Evolutionary conservation across 805 yeast genomes (phyloP).

Genomic region (Lipomyces oligophaga): DNA sequence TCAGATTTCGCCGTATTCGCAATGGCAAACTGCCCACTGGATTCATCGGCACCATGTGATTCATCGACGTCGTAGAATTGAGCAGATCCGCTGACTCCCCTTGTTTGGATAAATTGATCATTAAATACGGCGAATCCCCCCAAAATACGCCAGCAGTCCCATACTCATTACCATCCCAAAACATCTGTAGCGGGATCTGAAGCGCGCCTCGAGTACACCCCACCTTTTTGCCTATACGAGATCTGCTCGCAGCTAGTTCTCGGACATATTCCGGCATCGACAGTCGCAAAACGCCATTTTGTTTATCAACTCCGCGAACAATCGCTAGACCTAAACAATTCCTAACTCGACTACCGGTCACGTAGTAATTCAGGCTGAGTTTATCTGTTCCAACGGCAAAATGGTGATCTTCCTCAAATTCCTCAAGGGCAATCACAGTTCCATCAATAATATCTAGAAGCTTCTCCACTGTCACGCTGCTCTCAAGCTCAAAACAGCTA

Average conservation of each 20-base stretch:
- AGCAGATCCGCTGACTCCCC: no score
- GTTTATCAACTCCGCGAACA: slow-evolving; percentile 17
- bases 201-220: slow-evolving; percentile 19
- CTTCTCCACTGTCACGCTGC: no score
- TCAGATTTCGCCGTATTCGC: slow-evolving; percentile 21
- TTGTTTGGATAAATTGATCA: slow-evolving; percentile 3
- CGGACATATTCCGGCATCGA: no score
- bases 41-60: no score
- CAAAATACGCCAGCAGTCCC: slow-evolving; percentile 12
- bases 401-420: neutral
- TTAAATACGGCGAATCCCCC: slow-evolving; percentile 19
- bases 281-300: no score
- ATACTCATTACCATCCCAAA: slow-evolving; percentile 13
- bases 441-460: no score
- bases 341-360: no score
- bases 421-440: neutral
- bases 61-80: no score
- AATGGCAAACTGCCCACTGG: slow-evolving; percentile 18
- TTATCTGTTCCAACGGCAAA: neutral
- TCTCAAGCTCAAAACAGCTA: no score
- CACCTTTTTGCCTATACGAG: neutral
- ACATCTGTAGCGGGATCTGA: slow-evolving; percentile 16
- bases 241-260: no score
- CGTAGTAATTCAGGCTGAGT: neutral
- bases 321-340: slow-evolving; percentile 22